Evolutionary conservation across 768 basidiomycete genomes (phyloP).

Genomic region (Suillus subluteus): DNA sequence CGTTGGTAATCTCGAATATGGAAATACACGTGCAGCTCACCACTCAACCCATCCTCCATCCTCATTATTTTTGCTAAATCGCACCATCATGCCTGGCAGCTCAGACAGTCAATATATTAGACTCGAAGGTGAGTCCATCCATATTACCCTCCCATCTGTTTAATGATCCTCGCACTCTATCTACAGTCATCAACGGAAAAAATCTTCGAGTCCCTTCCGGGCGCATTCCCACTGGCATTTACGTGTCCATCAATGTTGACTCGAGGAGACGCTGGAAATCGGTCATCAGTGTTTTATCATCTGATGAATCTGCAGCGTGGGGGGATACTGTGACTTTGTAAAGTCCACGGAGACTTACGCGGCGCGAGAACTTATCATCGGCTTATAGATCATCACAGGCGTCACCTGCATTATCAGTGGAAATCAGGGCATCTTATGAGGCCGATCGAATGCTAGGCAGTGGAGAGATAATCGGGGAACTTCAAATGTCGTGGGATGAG

Average conservation of each 20-base stretch:
- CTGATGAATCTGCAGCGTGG: not conserved
- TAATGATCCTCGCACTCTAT: not conserved
- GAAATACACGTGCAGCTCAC: not conserved
- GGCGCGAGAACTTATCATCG: not conserved
- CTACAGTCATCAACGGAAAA: not conserved
- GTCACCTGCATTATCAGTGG: not conserved
- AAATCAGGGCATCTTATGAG: no score
- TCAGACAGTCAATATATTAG: not conserved
- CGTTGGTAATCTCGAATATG: not conserved
- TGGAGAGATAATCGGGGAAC: no score
- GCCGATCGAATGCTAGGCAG: no score
- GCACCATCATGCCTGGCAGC: not conserved
- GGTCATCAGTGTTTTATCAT: not conserved
- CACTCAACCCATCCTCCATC: not conserved
- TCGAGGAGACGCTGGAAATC: not conserved
- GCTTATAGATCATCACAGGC: not conserved
- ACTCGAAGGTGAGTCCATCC: not conserved
- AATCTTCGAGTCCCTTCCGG: not conserved
- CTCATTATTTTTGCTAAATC: not conserved
- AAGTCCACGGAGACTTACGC: not conserved
- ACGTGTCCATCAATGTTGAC: not conserved
- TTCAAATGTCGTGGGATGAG: not conserved
- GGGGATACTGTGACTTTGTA: not conserved
- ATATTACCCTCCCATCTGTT: not conserved
- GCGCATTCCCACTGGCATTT: not conserved